Base-by-base conservation (phyloP, 2,329 filamentous ascomycete genomes). In the Aspergillus felis region DNA sequence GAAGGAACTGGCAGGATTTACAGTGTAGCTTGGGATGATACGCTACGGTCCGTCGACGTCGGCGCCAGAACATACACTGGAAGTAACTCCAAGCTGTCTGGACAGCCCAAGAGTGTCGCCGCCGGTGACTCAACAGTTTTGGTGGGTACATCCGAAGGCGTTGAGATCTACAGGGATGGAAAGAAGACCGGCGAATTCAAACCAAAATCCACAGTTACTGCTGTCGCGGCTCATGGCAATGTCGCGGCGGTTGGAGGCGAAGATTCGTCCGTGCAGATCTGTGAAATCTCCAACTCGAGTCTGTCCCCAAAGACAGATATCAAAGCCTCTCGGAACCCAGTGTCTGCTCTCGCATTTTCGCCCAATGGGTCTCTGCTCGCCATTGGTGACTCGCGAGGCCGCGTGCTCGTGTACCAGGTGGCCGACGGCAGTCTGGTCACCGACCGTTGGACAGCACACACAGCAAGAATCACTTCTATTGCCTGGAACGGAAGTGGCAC, bases 11-110 rank as follows among this genome's bases (percentile, higher is more conserved):
- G 86, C 35, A 83, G 86, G 63, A 84, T 91, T n/a, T 92, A 90
- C 77, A 93, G 88, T 68, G 89, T 93, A 54, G 92, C 88, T 61
- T 99, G 93, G 94, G 94, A 99, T 70, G 94, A 99, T 73, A 91
- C 88, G 1, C 80, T 97, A 38, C 88, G 92, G 61, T 88, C 84
- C 47, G 82, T 95, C 38, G 92, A 96, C 63, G 82, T 88, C 57
- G 82, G 86, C 0, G 85, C 87, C 53, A 88, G 86, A 67, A 90
- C 87, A 0, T 97, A 95, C 72, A 82, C 87, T 5, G 91, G 89
- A 55, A 81, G 82, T 51, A 80, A 85, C 1, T 76, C 82, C 32
- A 87, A 89, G 69, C 82, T 96, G 22, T 81, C 84, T 2, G 88
- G 87, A 20, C 94, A 97, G 69, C 94, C 94, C 2, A 93, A 89